A percentile compares a stretch with the other conserved stretches of the same genome.
phyloP scores from a whole-genome alignment of 2,329 filamentous ascomycete genomes.

The Fusarium sororula region DNA sequence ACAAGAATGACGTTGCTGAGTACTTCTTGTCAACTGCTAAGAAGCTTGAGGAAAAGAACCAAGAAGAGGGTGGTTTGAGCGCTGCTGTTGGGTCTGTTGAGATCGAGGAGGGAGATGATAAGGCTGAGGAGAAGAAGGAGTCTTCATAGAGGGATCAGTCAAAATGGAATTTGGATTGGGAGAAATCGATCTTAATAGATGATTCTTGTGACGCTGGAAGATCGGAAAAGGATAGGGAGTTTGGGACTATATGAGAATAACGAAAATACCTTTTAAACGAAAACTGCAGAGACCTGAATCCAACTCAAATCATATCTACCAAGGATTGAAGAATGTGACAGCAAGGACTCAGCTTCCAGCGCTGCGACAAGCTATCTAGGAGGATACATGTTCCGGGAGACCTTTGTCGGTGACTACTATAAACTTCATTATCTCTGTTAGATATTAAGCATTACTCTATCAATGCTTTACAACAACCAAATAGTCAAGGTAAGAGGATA shows the following conservation, averaged over 20 bases:
- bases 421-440: background rate
- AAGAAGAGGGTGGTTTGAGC: conserved; percentile 54
- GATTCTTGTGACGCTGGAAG: background rate
- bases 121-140: conserved; percentile 37
- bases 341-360: background rate
- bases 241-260: conserved; percentile 17
- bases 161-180: background rate
- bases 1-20: conserved; percentile 72
- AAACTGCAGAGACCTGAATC: too few relatives aligned
- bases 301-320: too few relatives aligned
- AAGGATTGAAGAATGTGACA: too few relatives aligned
- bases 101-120: conserved; percentile 47
- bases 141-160: background rate
- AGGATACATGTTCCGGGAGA: too few relatives aligned
- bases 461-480: background rate
- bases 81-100: conserved; percentile 51
- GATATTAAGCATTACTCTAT: background rate
- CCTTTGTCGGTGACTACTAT: background rate
- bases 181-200: background rate
- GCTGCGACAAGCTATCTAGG: too few relatives aligned
- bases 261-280: conserved; percentile 1
- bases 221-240: conserved; percentile 4
- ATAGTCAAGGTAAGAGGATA: background rate
- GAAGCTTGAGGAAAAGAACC: conserved; percentile 59
- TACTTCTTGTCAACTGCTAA: conserved; percentile 64